Base-by-base conservation (phyloP, 225 moss, liverwort and hornwort genomes). In the Thuidium tamariscinum region DNA sequence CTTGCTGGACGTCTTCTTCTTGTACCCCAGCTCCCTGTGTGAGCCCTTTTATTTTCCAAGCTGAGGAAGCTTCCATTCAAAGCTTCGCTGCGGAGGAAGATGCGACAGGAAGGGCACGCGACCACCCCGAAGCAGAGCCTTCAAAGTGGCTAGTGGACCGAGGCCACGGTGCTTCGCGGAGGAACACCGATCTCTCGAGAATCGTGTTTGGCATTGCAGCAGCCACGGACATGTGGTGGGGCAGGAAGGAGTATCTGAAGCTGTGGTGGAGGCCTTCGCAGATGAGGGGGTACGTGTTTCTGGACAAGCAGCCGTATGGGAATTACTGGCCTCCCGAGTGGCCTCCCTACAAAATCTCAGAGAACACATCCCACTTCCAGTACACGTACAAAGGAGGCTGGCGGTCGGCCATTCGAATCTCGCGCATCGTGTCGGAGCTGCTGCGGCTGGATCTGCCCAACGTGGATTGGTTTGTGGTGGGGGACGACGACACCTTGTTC, bases 381-480 rank as follows among this genome's bases (percentile, higher is more conserved):
- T 93, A 93, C 80, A 91, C 93, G 26, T 91, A 91, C 80, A 93
- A 90, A 73, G 89, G 82, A 46, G 93, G 93, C 37, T 91, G 88
- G 89, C 93, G 91, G 26, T 91, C 91, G 32, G 93, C 93, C 34
- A 91, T 93, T 74, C 86, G 93, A 48, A 91, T 93, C 65, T 93
- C 93, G 3, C 88, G 93, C 52, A 90, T 93, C 11, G 88, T 91
- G 75, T 88, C 93, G 29, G 93, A 93, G 85, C 88, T 91, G 56
- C 65, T 75, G 37, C 48, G 89, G 16, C 12, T 90, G 37, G 80
- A 79, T 22, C 46, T 93, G 82, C 85, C 89, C 17, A 36, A 91
- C 55, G 91, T 93, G 54, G 93, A 93, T 59, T 93, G 93, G 93
- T 93, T 91, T 66, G 93, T 93, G 75, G 76, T 91, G 66, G 93